These are phyloP conservation scores for Populus hybrid DNA, from an alignment of 441 rosid genomes.

Conservation along the genomic window DNA sequence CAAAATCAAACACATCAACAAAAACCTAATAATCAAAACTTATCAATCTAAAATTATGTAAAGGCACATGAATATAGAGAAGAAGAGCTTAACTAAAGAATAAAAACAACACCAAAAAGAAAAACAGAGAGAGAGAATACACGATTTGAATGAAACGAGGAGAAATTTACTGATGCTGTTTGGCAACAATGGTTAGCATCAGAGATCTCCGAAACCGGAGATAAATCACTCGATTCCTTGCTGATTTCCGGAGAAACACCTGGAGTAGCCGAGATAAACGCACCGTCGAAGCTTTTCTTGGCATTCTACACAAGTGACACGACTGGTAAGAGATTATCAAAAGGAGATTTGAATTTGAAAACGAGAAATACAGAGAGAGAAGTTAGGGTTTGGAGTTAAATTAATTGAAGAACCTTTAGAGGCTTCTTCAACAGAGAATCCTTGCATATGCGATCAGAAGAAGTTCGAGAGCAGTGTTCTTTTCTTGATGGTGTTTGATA, in stretches of 20 bases:
- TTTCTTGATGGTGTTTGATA: not conserved
- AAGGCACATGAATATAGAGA: not conserved
- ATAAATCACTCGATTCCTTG: slow-evolving; percentile 18
- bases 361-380: not conserved
- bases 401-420: slow-evolving; percentile 16
- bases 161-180: slow-evolving; percentile 14
- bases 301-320: slow-evolving; percentile 7
- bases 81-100: not conserved
- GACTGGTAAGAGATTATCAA: not conserved
- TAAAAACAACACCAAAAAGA: too few species aligned
- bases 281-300: slow-evolving; percentile 25
- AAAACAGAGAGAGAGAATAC: not conserved
- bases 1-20: not conserved
- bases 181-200: slow-evolving; percentile 4
- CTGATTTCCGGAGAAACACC: slow-evolving; percentile 14
- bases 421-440: slow-evolving; percentile 25
- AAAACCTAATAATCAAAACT: not conserved
- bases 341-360: not conserved
- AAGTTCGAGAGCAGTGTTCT: not conserved
- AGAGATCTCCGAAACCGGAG: slow-evolving; percentile 13
- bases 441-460: slow-evolving; percentile 16
- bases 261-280: slow-evolving; percentile 6
- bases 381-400: not conserved
- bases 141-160: not conserved
- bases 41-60: not conserved